Conservation (phyloP, 805 yeast species). For the Teunomyces gatunensis region DNA sequence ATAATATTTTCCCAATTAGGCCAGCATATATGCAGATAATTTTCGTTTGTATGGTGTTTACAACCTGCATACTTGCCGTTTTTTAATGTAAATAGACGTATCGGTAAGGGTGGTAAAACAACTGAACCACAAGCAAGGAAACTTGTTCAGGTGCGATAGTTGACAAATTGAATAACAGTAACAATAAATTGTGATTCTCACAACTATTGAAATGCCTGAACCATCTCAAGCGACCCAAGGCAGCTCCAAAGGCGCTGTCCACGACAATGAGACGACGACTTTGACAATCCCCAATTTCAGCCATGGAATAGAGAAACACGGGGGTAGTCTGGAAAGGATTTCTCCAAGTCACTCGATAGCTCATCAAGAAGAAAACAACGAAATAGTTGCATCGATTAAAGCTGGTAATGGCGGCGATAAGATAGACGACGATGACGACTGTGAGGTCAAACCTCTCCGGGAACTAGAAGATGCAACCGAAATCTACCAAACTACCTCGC, state of each 20-base stretch:
- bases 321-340: not conserved
- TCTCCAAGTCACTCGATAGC: not conserved
- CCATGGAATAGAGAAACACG: not conserved
- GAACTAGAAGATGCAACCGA: slow-evolving; percentile 9
- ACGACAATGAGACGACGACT: not conserved
- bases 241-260: not conserved
- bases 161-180: not conserved
- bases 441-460: slow-evolving; percentile 4
- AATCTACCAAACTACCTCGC: slow-evolving; percentile 10
- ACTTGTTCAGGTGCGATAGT: not conserved
- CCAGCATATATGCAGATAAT: too few species aligned
- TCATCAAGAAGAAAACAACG: not conserved
- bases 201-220: not conserved
- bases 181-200: not conserved
- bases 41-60: not conserved
- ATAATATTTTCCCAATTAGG: too few species aligned
- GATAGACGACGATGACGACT: not conserved
- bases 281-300: not conserved
- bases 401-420: not conserved
- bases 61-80: not conserved
- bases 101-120: not conserved
- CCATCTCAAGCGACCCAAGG: not conserved
- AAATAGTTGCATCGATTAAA: not conserved
- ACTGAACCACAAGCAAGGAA: not conserved
- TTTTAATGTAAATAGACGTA: not conserved